phyloP scores from a whole-genome alignment of 2,329 filamentous ascomycete species.

The Colletotrichum falcatum region DNA sequence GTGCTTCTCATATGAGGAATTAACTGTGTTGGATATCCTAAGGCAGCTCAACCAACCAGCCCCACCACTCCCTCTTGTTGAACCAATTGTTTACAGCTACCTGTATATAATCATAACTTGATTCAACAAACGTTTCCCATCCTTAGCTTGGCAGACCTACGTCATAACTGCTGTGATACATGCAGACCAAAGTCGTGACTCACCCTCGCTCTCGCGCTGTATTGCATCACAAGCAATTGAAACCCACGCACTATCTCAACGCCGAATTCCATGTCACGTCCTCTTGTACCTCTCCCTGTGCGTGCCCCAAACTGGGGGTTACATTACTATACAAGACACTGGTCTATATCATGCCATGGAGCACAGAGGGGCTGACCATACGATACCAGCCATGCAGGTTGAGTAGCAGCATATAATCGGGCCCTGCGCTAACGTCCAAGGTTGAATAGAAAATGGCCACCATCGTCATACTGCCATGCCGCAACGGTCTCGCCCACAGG shows the following conservation, averaged over 20 bases:
- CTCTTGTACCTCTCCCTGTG: neutral
- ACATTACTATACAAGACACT: conserved; percentile 12
- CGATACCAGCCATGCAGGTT: neutral
- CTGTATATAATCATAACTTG: neutral
- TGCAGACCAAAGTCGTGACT: neutral
- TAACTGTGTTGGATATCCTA: neutral
- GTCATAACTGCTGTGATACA: neutral
- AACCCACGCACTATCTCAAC: conserved; percentile 4
- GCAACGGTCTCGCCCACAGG: neutral
- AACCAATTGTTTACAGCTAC: neutral
- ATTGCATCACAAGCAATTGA: neutral
- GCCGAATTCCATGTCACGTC: conserved; percentile 1
- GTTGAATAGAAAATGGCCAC: neutral
- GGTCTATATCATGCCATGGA: conserved; percentile 1
- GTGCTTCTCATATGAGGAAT: too few relatives aligned
- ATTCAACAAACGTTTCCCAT: neutral
- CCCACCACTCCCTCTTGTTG: conserved; percentile 26
- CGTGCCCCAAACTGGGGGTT: neutral
- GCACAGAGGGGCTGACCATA: neutral
- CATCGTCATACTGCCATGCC: neutral
- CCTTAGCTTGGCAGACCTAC: neutral
- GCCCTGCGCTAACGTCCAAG: neutral
- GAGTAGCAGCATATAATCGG: neutral
- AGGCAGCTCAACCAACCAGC: conserved; percentile 14
- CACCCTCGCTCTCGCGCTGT: neutral